These are phyloP conservation scores for Albizia julibrissin DNA, from an alignment of 306 rosid genomes.

Conservation along the genomic window DNA sequence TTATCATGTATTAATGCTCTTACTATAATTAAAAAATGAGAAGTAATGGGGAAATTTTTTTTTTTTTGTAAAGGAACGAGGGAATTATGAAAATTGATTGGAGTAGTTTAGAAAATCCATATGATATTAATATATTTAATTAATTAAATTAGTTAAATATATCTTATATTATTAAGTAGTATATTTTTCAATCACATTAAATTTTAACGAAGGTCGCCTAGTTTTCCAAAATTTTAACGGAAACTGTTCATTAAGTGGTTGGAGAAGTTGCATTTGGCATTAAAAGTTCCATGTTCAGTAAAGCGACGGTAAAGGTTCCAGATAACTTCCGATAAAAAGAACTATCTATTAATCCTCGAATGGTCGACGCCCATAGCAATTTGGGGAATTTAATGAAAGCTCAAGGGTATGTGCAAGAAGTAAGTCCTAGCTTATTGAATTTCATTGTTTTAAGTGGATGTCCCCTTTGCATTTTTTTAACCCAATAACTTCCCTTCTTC, in stretches of 20 bases:
- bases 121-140: too few relatives aligned
- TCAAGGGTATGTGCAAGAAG: slow-evolving; percentile 80
- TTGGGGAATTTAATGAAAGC: slow-evolving; percentile 63
- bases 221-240: too few relatives aligned
- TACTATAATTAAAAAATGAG: too few relatives aligned
- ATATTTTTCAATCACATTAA: too few relatives aligned
- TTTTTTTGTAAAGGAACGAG: too few relatives aligned
- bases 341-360: slow-evolving; percentile 83
- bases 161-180: too few relatives aligned
- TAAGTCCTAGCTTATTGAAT: slow-evolving; percentile 43
- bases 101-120: too few relatives aligned
- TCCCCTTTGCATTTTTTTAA: not conserved
- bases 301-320: not conserved
- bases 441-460: not conserved
- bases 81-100: too few relatives aligned
- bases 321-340: slow-evolving; percentile 43
- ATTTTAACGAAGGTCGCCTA: too few relatives aligned
- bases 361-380: slow-evolving; percentile 70
- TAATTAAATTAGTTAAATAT: too few relatives aligned
- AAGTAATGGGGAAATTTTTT: too few relatives aligned
- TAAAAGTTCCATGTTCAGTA: not conserved
- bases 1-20: too few relatives aligned
- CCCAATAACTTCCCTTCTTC: not conserved
- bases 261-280: not conserved
- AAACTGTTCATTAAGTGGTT: not conserved